A percentile compares a stretch with the other conserved stretches of the same genome.
phyloP scores from a whole-genome alignment of 176 grass and related monocot species.

The Eleusine indica region DNA sequence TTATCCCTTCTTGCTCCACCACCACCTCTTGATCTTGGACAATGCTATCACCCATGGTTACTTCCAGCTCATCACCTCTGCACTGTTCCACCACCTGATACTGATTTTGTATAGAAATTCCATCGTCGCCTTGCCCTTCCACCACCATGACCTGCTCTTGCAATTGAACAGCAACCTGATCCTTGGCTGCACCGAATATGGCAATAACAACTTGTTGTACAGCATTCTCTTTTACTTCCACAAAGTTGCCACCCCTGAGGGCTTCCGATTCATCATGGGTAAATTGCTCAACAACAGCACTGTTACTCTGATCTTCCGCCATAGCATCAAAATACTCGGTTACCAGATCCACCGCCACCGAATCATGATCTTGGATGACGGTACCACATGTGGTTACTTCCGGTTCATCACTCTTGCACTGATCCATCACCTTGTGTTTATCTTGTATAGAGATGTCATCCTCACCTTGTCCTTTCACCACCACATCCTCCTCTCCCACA shows the following conservation, averaged over 20 bases:
- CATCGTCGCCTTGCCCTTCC: neutral
- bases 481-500: neutral
- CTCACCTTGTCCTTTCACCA: neutral
- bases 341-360: neutral
- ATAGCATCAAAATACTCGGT: neutral
- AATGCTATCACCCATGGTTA: neutral
- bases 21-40: slow-evolving; percentile 10
- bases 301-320: neutral
- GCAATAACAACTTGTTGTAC: slow-evolving; percentile 6
- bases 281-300: slow-evolving; percentile 10
- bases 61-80: neutral
- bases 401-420: neutral
- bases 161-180: neutral
- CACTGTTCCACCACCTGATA: neutral
- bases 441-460: neutral
- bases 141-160: neutral
- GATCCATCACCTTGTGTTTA: slow-evolving; percentile 1
- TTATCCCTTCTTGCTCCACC: neutral
- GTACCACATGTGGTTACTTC: neutral
- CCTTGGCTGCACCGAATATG: neutral
- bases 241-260: neutral
- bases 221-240: slow-evolving; percentile 2
- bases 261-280: neutral
- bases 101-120: neutral
- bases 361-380: neutral